Evolutionary conservation across 495 filamentous ascomycete genomes (phyloP).

Genomic region (Podospora bellae-mahoneyi): DNA sequence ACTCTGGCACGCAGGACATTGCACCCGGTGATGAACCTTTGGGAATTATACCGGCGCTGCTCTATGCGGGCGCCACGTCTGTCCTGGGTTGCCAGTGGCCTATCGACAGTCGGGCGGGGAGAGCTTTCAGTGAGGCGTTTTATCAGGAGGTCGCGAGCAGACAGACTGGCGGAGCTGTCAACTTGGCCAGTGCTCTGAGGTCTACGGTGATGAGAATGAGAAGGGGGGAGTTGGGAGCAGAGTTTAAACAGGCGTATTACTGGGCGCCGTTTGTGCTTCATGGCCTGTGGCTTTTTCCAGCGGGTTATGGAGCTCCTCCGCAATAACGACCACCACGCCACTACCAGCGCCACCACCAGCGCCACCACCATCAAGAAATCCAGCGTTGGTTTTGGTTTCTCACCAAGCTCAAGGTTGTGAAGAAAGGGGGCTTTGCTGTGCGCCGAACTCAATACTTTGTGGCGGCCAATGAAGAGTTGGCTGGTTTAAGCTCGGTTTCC

Average conservation of each 20-base stretch:
- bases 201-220: not conserved
- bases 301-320: not conserved
- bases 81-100: conserved; percentile 8
- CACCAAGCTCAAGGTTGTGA: no score
- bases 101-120: not conserved
- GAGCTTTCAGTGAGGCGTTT: conserved; percentile 5
- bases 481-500: no score
- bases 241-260: not conserved
- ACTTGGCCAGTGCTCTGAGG: not conserved
- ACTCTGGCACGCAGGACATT: conserved; percentile 4
- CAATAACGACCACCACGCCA: no score
- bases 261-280: not conserved
- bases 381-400: no score
- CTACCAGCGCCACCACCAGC: no score
- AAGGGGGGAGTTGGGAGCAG: not conserved
- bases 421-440: no score
- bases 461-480: no score
- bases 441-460: not conserved
- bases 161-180: not conserved
- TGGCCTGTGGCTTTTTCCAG: not conserved
- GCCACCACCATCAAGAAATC: no score
- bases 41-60: conserved; percentile 5
- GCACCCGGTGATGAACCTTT: conserved; percentile 4
- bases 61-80: conserved; percentile 4
- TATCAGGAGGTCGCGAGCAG: not conserved